Base-by-base conservation (phyloP, 352 stramenopile genomes). In the Pythium brachiatum region DNA sequence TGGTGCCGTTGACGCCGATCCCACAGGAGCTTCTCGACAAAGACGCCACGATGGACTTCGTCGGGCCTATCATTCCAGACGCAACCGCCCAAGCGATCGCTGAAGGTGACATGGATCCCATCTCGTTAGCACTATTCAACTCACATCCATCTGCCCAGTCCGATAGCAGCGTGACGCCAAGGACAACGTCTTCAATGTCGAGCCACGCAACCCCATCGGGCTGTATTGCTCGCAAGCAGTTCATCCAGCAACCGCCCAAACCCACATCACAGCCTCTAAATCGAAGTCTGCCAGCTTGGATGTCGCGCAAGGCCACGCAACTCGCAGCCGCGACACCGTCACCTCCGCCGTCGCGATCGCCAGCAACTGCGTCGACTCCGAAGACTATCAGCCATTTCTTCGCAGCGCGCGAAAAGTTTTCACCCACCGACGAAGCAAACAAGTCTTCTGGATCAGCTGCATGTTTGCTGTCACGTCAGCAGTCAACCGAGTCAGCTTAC, bases 31-130 rank as follows among this genome's bases (percentile, higher is more conserved):
- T 77, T 23, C 26, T 74, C 2, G 60, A 64, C 9, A 67, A 62
- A 41, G 65, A 84, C 27, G 48, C 50, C 3, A 50, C 39, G 29
- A 81, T 87, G 75, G 72, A 88, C 18, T 94, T 91, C 47, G 64
- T 94, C 7, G 86, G 86, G 1, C 80, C 81, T 2, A 68, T 80
- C 48, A 60, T 94, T 7, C 11, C 68, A 0, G 62, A 78, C 27
- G 73, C 78, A 21, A 32, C 78, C 25, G 83, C 86, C 5, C 64
- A 60, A 26, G 71, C 60, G 23, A 87, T 94, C 52, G 83, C 86
- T 16, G 62, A 87, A 46, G 86, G 86, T 47, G 71, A 89, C 51
- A 79, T 92, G 69, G 86, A 94, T 41, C 86, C 86, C 5, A 92
- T 92, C 50, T 80, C 76, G 7, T 76, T 75, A 58, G 66, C 55